Evolutionary conservation across 139 green algal genomes (phyloP).

Genomic region (Desmodesmus armatus): DNA sequence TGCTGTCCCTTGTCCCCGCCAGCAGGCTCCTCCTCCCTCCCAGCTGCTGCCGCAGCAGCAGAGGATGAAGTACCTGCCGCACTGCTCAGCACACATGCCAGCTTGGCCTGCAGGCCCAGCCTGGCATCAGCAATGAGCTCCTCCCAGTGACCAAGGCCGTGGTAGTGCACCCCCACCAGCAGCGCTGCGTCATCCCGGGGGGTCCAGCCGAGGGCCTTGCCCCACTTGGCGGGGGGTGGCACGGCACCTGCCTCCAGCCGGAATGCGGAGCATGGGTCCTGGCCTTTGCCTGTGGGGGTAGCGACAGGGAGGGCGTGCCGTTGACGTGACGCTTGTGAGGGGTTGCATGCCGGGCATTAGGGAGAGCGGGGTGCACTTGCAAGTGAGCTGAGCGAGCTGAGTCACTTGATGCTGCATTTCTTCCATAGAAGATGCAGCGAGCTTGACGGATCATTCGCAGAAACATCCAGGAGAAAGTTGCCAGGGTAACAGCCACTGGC

Average conservation of each 20-base stretch:
- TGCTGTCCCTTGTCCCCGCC: background rate
- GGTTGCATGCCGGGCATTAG: background rate
- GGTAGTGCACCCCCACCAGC: constrained; percentile 78
- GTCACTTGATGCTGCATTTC: too few species aligned
- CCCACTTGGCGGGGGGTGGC: constrained; percentile 70
- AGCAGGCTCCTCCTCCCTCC: constrained; percentile 24
- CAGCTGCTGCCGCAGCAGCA: too few species aligned
- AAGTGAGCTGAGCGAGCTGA: too few species aligned
- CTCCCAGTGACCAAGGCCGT: constrained; percentile 89
- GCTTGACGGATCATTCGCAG: too few species aligned
- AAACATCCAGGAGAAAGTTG: too few species aligned
- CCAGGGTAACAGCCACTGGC: too few species aligned
- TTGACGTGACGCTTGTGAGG: background rate
- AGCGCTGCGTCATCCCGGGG: constrained; percentile 83
- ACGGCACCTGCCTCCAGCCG: constrained; percentile 61
- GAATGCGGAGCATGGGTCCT: constrained; percentile 53
- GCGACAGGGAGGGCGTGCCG: background rate
- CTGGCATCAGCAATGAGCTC: constrained; percentile 74
- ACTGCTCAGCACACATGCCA: constrained; percentile 65
- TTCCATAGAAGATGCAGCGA: too few species aligned
- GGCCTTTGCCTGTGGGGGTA: constrained; percentile 22
- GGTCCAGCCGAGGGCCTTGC: constrained; percentile 73
- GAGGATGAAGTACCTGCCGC: too few species aligned
- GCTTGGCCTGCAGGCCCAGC: constrained; percentile 80
- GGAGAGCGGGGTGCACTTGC: background rate